Evolutionary conservation across 305 asterid genomes (phyloP).

Genomic region (Rubia balearica): DNA sequence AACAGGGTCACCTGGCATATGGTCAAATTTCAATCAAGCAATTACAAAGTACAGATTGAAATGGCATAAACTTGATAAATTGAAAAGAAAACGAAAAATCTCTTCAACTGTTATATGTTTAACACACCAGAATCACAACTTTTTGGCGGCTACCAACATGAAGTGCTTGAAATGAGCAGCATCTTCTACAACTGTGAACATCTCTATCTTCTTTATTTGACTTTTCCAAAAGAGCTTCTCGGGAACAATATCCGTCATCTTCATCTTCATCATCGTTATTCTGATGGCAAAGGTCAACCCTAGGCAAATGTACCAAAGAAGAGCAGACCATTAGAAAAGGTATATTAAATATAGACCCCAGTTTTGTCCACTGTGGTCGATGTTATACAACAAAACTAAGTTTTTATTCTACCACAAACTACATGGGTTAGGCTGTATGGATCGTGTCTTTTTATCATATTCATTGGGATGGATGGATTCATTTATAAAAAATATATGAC

Average conservation of each 20-base stretch:
- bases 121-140: slow-evolving; percentile 68
- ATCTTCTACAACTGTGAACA: slow-evolving; percentile 38
- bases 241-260: slow-evolving; percentile 57
- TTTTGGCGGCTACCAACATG: slow-evolving; percentile 85
- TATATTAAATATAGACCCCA: not conserved
- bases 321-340: not conserved
- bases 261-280: slow-evolving; percentile 74
- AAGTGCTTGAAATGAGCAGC: slow-evolving; percentile 47
- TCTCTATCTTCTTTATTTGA: slow-evolving; percentile 33
- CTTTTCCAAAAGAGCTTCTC: slow-evolving; percentile 64
- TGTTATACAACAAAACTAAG: not conserved
- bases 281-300: slow-evolving; percentile 98
- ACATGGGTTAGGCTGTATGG: not conserved
- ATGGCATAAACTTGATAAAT: slow-evolving; percentile 7
- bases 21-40: slow-evolving; percentile 12
- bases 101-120: not conserved
- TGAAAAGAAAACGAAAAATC: not conserved
- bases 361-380: not conserved
- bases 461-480: not conserved
- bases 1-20: slow-evolving; percentile 57
- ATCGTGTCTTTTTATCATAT: not conserved
- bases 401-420: not conserved
- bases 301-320: slow-evolving; percentile 31
- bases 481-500: not conserved
- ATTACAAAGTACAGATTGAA: slow-evolving; percentile 12